A percentile compares a stretch with the other conserved stretches of the same genome.
Evolutionary conservation across 805 yeast species (phyloP).

Genomic region (Cyberlindnera misumaiensis): DNA sequence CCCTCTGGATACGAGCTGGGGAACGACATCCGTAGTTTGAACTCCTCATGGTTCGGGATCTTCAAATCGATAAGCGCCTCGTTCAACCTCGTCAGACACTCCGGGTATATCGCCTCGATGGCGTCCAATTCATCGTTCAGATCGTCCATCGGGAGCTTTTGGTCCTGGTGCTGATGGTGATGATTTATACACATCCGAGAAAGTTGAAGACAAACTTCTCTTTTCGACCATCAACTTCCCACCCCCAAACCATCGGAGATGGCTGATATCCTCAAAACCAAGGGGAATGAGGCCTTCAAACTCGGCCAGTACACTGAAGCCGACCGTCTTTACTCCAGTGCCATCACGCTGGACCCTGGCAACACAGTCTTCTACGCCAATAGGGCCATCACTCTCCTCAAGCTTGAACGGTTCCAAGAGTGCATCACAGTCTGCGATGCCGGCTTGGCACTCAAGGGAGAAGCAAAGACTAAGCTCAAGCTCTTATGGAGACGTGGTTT

Average conservation of each 20-base stretch:
- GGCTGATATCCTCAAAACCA: conserved; percentile 25
- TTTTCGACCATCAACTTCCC: too few relatives aligned
- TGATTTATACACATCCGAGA: too few relatives aligned
- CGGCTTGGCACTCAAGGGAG: conserved; percentile 35
- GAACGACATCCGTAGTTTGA: conserved; percentile 61
- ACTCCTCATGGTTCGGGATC: conserved; percentile 56
- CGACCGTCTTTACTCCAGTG: conserved; percentile 45
- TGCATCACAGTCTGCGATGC: conserved; percentile 44
- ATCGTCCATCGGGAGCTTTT: conserved; percentile 29
- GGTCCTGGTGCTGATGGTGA: too few relatives aligned
- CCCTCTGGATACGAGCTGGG: conserved; percentile 62
- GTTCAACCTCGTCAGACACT: conserved; percentile 33
- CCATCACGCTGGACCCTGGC: conserved; percentile 40
- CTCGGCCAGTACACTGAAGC: conserved; percentile 42
- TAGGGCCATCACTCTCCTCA: conserved; percentile 58
- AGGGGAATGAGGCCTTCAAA: conserved; percentile 51
- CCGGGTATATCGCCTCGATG: conserved; percentile 84
- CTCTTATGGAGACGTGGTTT: conserved; percentile 45
- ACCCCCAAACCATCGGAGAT: conserved; percentile 8
- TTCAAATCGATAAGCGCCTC: conserved; percentile 37
- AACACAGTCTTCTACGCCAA: conserved; percentile 61
- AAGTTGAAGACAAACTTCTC: too few relatives aligned
- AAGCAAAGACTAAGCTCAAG: conserved; percentile 34
- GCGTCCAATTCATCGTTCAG: conserved; percentile 71
- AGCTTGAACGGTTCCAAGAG: conserved; percentile 39